A percentile compares a stretch with the other conserved stretches of the same genome.
Conservation (phyloP, 1,284 basidiomycete species). For the Tilletiopsis washingtonensis region DNA sequence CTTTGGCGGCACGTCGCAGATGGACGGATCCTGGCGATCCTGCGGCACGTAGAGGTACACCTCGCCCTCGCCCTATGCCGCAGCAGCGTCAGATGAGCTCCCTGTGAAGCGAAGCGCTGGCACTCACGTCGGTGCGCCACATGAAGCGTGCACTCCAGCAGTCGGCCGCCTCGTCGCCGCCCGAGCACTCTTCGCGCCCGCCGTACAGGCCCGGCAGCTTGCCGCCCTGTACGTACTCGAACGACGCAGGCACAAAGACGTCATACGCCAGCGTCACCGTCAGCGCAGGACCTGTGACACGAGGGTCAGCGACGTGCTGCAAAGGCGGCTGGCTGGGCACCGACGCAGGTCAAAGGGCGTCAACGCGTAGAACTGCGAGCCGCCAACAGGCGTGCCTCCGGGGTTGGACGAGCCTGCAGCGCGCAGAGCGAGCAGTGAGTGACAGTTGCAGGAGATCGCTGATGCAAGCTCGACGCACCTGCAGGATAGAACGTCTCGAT, state of each 20-base stretch:
- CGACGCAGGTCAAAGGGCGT: neutral
- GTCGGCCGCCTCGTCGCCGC: slow-evolving; percentile 46
- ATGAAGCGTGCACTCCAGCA: slow-evolving; percentile 50
- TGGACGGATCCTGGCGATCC: slow-evolving; percentile 9
- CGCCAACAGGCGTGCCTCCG: neutral
- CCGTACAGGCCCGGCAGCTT: slow-evolving; percentile 51
- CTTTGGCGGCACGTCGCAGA: slow-evolving; percentile 14
- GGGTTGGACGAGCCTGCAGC: neutral
- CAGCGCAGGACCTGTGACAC: too few species aligned
- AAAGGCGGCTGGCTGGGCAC: too few species aligned
- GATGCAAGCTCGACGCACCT: too few species aligned
- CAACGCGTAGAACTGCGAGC: neutral
- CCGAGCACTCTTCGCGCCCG: slow-evolving; percentile 48
- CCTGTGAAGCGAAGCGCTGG: neutral
- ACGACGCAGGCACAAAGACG: slow-evolving; percentile 46
- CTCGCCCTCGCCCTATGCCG: slow-evolving; percentile 27
- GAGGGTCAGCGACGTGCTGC: too few species aligned
- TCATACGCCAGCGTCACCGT: slow-evolving; percentile 37
- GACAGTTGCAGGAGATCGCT: too few species aligned
- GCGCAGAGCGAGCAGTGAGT: neutral
- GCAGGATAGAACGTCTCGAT: neutral
- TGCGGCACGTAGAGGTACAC: slow-evolving; percentile 55
- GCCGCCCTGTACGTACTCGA: slow-evolving; percentile 48
- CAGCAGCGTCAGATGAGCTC: neutral
- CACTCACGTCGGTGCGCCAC: slow-evolving; percentile 38